phyloP scores from a whole-genome alignment of 495 filamentous ascomycete species.

The Apodospora peruviana region DNA sequence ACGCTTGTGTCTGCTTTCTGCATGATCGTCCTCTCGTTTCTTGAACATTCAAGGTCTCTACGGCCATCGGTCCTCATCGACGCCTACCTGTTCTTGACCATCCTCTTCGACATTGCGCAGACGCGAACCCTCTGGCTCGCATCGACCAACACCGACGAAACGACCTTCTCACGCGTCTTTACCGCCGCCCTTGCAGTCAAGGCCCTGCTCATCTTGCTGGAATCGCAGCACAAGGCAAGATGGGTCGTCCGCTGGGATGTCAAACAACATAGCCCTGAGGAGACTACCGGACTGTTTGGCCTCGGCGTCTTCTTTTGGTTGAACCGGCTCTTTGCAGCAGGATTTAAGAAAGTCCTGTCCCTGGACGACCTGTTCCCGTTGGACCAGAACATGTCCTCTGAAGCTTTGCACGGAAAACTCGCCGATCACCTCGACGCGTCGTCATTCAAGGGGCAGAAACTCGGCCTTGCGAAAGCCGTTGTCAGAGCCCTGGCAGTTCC shows the following conservation, averaged over 20 bases:
- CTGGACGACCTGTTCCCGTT: constrained; percentile 18
- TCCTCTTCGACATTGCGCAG: constrained; percentile 54
- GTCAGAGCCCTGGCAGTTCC: constrained; percentile 16
- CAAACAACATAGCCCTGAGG: constrained; percentile 43
- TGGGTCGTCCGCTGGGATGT: constrained; percentile 22
- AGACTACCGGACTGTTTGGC: constrained; percentile 44
- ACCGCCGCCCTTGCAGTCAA: constrained; percentile 45
- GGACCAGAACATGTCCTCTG: constrained; percentile 25
- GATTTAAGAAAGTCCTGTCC: constrained; percentile 13
- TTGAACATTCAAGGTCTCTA: constrained; percentile 50
- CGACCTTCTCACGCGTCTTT: constrained; percentile 37
- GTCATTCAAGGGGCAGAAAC: constrained; percentile 3
- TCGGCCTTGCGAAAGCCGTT: constrained; percentile 16
- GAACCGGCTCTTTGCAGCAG: constrained; percentile 15
- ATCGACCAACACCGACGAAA: constrained; percentile 20
- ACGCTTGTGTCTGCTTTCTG: constrained; percentile 26
- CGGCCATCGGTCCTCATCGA: constrained; percentile 57
- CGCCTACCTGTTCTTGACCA: constrained; percentile 52
- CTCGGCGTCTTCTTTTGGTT: constrained; percentile 20
- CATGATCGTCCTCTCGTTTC: constrained; percentile 41
- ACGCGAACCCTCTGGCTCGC: constrained; percentile 55
- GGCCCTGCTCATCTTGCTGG: constrained; percentile 43
- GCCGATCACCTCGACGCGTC: constrained; percentile 6
- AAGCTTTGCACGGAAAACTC: constrained; percentile 6
- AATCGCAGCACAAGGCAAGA: constrained; percentile 48